Conservation (phyloP, 140 eudicot species). For the Anethum foeniculum region DNA sequence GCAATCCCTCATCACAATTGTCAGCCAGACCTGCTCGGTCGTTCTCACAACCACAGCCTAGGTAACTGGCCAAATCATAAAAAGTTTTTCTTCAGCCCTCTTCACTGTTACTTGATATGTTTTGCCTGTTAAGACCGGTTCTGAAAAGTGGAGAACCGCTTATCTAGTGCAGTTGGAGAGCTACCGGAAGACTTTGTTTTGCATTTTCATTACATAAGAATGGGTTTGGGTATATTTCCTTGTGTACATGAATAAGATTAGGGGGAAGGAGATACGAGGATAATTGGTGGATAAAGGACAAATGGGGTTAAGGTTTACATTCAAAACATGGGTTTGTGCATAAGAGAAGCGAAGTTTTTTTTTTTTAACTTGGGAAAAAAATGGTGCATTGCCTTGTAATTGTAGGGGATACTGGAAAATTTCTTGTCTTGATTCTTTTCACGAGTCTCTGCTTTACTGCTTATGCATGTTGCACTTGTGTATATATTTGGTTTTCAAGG, state of each 20-base stretch:
- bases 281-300: slow-evolving; percentile 16
- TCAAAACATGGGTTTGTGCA: slow-evolving; percentile 11
- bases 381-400: slow-evolving; percentile 22
- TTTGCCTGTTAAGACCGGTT: background rate
- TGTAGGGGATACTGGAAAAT: slow-evolving; percentile 17
- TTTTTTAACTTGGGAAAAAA: slow-evolving; percentile 4
- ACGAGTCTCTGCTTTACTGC: background rate
- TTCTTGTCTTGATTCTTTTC: slow-evolving; percentile 19
- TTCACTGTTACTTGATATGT: background rate
- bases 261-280: background rate
- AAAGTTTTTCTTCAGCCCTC: background rate
- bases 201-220: background rate
- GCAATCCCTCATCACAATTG: slow-evolving; percentile 41
- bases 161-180: background rate
- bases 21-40: slow-evolving; percentile 43
- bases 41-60: slow-evolving; percentile 46
- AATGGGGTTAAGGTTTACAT: slow-evolving; percentile 4
- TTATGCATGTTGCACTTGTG: background rate
- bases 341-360: background rate
- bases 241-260: slow-evolving; percentile 25
- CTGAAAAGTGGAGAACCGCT: background rate
- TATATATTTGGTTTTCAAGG: background rate
- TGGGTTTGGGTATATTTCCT: slow-evolving; percentile 17
- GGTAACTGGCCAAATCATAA: slow-evolving; percentile 29
- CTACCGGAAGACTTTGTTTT: background rate